phyloP scores from a whole-genome alignment of 179 eudicot species.

The Pouteria campechiana region DNA sequence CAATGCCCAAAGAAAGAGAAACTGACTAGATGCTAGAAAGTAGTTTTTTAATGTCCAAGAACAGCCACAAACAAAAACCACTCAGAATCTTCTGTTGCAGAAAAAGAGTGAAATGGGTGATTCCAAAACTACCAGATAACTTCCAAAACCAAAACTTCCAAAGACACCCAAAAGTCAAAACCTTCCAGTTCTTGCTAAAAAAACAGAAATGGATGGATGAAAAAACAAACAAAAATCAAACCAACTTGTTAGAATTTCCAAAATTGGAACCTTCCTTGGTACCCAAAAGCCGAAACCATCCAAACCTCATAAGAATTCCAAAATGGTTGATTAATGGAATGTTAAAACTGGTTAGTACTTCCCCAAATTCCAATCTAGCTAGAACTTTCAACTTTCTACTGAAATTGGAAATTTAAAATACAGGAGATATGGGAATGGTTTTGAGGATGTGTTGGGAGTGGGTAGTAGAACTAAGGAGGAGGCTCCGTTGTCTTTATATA shows the following conservation, averaged over 20 bases:
- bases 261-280: background rate
- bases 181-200: background rate
- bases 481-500: too few species aligned
- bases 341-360: background rate
- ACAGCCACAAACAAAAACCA: too few species aligned
- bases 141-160: slow-evolving; percentile 1
- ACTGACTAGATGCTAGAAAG: too few species aligned
- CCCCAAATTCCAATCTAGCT: background rate
- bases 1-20: too few species aligned
- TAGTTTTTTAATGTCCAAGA: too few species aligned
- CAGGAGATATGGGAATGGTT: slow-evolving; percentile 4
- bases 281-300: slow-evolving; percentile 5
- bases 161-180: slow-evolving; percentile 14
- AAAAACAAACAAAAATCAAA: background rate
- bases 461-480: slow-evolving; percentile 5
- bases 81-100: too few species aligned
- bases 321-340: background rate
- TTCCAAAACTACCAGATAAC: slow-evolving; percentile 11
- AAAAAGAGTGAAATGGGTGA: too few species aligned
- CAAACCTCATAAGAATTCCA: background rate
- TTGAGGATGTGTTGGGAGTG: slow-evolving; percentile 15
- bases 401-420: slow-evolving; percentile 8
- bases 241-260: slow-evolving; percentile 9
- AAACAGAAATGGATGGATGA: background rate
- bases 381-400: background rate